Percentiles rank a stretch among this genome's conserved stretches.
Conservation (phyloP, 2,329 filamentous ascomycete genomes). For the Pseudogymnoascus sp. region DNA sequence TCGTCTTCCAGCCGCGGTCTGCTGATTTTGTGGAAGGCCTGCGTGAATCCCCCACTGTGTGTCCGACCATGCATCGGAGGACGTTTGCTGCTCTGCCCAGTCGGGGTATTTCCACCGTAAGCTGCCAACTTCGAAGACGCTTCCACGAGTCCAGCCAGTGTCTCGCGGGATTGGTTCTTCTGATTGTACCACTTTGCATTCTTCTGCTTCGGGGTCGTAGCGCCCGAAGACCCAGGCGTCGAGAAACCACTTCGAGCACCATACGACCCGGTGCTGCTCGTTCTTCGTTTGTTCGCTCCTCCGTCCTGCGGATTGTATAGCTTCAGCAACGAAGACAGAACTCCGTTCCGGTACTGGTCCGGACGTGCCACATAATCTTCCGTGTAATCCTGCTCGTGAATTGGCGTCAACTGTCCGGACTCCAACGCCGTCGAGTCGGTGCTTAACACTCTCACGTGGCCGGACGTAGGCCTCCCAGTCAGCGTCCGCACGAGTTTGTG, state of each 20-base stretch:
- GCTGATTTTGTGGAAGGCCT: neutral
- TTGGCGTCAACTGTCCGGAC: constrained; percentile 40
- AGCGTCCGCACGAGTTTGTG: constrained; percentile 35
- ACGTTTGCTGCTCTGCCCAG: constrained; percentile 12
- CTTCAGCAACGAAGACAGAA: constrained; percentile 64
- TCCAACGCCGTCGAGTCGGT: constrained; percentile 16
- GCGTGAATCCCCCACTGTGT: constrained; percentile 16
- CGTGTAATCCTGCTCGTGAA: constrained; percentile 35
- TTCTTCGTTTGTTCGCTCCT: constrained; percentile 18
- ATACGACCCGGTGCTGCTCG: constrained; percentile 20
- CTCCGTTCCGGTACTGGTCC: constrained; percentile 60
- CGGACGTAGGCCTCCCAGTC: constrained; percentile 24
- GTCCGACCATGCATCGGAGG: constrained; percentile 23
- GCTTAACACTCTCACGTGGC: constrained; percentile 15
- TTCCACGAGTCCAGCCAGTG: constrained; percentile 43
- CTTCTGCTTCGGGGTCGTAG: constrained; percentile 25
- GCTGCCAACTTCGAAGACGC: constrained; percentile 45
- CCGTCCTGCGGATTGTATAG: constrained; percentile 48
- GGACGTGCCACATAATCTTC: constrained; percentile 60
- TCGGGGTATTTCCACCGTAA: constrained; percentile 30
- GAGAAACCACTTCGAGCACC: constrained; percentile 28
- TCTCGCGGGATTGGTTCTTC: constrained; percentile 35
- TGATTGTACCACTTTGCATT: constrained; percentile 30
- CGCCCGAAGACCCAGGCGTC: constrained; percentile 36
- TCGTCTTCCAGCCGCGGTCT: constrained; percentile 28